Base-by-base conservation (phyloP, 2,329 filamentous ascomycete species). In the Amauroascus verrucosus region DNA sequence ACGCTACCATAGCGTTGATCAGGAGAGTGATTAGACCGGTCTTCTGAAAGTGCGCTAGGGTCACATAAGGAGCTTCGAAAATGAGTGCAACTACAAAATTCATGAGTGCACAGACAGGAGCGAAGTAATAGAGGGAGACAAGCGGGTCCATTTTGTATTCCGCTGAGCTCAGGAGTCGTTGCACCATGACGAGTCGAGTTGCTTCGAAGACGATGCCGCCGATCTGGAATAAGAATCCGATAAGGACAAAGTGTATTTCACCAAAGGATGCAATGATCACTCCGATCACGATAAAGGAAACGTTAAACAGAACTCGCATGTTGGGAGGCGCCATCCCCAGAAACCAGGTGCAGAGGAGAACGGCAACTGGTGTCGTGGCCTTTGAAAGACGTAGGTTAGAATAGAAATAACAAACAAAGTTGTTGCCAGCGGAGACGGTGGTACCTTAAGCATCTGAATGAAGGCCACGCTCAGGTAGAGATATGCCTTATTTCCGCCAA, bases 381-480 rank as follows among this genome's bases (percentile, higher is more conserved):
- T 90, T 59, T 14, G 18, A 8, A n/a, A 18, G 22, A 33, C 6
- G 18, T 14, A 9, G 18, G 38, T 53, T 40, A 53, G 41, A 40
- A 46, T n/a, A n/a, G n/a, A n/a, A n/a, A n/a, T n/a, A n/a, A n/a
- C 8, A 11, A 7, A 20, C 7, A 13, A 3, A 41, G 38, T 8
- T 11, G 6, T 24, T 11, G 7, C 22, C 49, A 52, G 6, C 56
- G 4, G 13, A 24, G 22, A 62, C 56, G 43, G 55, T 9, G 16
- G 62, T 74, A 88, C 85, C 86, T 97, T 97, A 71, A 97, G 83
- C 91, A 97, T 97, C 78, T 97, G 91, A 65, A 97, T 97, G 72
- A 97, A 97, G 56, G 91, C 86, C 55, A 97, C 91, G 61, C 86
- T 93, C 57, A 97, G 81, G 72, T 96, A 95, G 53, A 96, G 81